Evolutionary conservation across 2,329 filamentous ascomycete species (phyloP), one percentile per base, ranked within the genome.

Genomic region (Diplodia scrobiculata): DNA sequence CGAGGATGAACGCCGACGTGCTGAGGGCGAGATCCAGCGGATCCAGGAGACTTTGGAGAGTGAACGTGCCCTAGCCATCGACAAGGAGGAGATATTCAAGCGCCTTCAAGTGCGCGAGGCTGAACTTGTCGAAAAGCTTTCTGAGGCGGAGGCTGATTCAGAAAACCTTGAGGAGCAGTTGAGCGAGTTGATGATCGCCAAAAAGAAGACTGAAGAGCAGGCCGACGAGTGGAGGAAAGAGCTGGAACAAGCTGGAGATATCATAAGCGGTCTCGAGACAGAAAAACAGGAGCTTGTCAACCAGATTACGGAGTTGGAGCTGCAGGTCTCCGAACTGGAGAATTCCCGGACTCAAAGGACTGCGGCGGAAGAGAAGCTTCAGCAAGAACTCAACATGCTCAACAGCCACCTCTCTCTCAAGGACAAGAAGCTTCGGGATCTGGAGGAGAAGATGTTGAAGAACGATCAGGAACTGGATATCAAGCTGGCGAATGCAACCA

Each of bases 81-180:
- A 99, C 78, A 99, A 99, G 76, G 96, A 99, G 75, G 95, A 99
- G 73, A 99, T 99, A 68, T 99, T 98, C 83, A 96, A 94, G 75
- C 87, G 96, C n/a, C 83, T 99, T 25, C 95, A 97, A 74, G 82
- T 89, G 63, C 90, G 95, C n/a, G 95, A 99, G 78, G 85, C 88
- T 11, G 94, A 99, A 75, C 84, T 99, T 3, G 91, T 89, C 63
- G 96, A 99, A 73, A 97, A 98, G 79, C 85, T 99, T 32, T 86
- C 92, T 45, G 94, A 91, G 47, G 94, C 94, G 34, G 87, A 98
- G 67, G 91, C 96, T 25, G 96, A 99, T 72, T 94, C 98, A 75
- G 94, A 98, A 74, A 89, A 89, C 64, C 84, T 99, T 0, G 95
- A 99, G 77, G 92, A 96, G 69, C 92, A 99, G 75, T 83, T 99